Percentiles rank a stretch among this genome's conserved stretches.
phyloP scores from a whole-genome alignment of 768 basidiomycete species.

The Termitomyces sp. region DNA sequence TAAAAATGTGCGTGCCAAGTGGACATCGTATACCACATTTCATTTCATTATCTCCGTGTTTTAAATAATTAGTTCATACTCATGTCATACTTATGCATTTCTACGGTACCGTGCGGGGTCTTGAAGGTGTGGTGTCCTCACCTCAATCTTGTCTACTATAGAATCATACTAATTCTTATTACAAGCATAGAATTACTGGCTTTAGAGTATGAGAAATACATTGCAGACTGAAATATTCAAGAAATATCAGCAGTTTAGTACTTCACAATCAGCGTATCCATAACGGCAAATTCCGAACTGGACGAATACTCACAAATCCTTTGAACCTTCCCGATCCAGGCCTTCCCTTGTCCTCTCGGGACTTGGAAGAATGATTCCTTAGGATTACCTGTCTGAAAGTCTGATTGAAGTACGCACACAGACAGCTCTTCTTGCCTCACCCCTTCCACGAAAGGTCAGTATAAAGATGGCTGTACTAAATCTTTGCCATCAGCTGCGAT shows the following conservation, averaged over 20 bases:
- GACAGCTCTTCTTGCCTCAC: slow-evolving; percentile 35
- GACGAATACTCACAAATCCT: slow-evolving; percentile 35
- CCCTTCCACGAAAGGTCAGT: slow-evolving; percentile 39
- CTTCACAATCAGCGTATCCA: not conserved
- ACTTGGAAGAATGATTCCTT: slow-evolving; percentile 38
- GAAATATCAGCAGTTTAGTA: too few species aligned
- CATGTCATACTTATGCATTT: not conserved
- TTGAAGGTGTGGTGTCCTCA: not conserved
- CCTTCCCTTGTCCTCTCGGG: slow-evolving; percentile 41
- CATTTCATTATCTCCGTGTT: not conserved
- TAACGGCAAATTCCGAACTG: slow-evolving; percentile 44
- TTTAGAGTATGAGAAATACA: not conserved
- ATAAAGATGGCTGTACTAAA: slow-evolving; percentile 43
- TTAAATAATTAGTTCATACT: not conserved
- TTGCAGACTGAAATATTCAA: not conserved
- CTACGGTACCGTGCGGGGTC: too few species aligned
- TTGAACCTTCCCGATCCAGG: slow-evolving; percentile 53
- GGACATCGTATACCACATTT: not conserved
- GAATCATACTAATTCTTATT: not conserved
- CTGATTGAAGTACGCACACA: slow-evolving; percentile 36
- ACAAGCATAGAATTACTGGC: not conserved
- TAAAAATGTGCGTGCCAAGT: not conserved
- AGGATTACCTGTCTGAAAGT: slow-evolving; percentile 36
- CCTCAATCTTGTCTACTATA: not conserved
- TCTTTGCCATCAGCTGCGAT: slow-evolving; percentile 34